phyloP scores from a whole-genome alignment of 108 stramenopile species.

The Epipyxis sp. region DNA sequence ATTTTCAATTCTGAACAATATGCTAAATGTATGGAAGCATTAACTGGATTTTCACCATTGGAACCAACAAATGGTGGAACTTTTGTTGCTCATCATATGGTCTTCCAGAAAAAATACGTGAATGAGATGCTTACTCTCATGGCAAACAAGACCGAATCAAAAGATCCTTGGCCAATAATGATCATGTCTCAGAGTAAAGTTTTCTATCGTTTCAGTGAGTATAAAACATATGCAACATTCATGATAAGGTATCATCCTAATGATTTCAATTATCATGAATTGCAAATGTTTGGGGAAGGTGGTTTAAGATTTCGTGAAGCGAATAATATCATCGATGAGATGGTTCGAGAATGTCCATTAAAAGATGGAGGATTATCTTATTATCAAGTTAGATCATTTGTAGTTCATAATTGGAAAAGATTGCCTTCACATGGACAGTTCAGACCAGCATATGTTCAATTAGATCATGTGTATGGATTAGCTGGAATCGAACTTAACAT shows the following conservation, averaged over 20 bases:
- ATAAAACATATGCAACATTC: background rate
- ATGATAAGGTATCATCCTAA: background rate
- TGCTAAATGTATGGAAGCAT: background rate
- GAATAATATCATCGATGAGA: no score
- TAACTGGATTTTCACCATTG: background rate
- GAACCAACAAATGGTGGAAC: background rate
- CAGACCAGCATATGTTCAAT: no score
- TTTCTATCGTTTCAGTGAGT: background rate
- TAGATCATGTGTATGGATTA: no score
- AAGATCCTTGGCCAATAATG: background rate
- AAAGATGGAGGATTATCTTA: no score
- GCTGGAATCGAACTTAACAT: no score
- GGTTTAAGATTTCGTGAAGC: no score
- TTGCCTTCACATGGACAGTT: no score
- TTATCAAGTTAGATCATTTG: no score
- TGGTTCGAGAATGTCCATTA: no score
- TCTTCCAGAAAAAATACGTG: background rate
- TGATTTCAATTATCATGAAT: background rate
- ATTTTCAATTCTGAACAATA: background rate
- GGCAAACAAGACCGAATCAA: no score
- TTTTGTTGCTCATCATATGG: constrained; percentile 1
- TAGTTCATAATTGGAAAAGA: no score
- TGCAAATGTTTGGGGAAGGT: background rate
- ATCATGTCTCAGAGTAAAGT: background rate
- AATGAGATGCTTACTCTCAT: background rate